phyloP scores from a whole-genome alignment of 352 stramenopile species.

The Globisporangium paroecandrum region DNA sequence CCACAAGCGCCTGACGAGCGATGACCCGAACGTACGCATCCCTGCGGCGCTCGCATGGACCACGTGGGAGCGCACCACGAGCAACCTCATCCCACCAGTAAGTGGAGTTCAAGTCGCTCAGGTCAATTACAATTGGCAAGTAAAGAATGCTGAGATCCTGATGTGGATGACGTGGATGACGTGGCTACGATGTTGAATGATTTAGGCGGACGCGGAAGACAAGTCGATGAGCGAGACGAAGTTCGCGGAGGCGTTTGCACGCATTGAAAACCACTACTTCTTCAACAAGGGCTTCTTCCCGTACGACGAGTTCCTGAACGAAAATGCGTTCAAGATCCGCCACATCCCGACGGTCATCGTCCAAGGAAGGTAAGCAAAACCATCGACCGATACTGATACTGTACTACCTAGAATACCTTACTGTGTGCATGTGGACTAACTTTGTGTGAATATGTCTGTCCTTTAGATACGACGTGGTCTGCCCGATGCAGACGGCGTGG shows the following conservation, averaged over 20 bases:
- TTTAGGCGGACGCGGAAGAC: conserved; percentile 50
- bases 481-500: conserved; percentile 82
- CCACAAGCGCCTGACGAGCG: conserved; percentile 82
- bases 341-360: conserved; percentile 92
- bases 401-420: no score
- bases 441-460: background rate
- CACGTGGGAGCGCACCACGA: conserved; percentile 89
- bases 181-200: background rate
- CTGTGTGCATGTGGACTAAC: background rate
- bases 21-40: conserved; percentile 80
- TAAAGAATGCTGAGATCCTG: background rate
- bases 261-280: conserved; percentile 94
- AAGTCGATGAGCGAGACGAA: conserved; percentile 79
- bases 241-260: conserved; percentile 88
- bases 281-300: conserved; percentile 90
- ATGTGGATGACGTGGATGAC: background rate
- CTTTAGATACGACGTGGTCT: conserved; percentile 85
- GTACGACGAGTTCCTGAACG: conserved; percentile 81
- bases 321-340: conserved; percentile 88
- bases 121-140: no score
- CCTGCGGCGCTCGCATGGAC: conserved; percentile 88
- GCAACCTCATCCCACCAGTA: conserved; percentile 73
- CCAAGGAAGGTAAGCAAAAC: conserved; percentile 62
- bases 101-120: background rate
- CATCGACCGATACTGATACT: background rate